Conservation (phyloP, 2,329 filamentous ascomycete species). For the Trichophyton equinum region DNA sequence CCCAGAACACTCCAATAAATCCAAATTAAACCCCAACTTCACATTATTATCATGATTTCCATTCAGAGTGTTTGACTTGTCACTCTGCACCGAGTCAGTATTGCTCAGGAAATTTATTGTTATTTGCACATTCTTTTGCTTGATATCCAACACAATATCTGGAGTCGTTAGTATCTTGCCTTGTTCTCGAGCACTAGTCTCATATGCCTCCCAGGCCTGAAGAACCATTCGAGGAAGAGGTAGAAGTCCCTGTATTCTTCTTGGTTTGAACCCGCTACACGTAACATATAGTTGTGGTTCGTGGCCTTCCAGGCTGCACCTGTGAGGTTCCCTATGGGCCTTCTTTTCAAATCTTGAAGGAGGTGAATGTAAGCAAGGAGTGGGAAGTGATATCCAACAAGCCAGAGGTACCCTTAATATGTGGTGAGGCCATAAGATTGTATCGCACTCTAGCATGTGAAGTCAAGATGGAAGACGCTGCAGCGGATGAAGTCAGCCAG, state of each 20-base stretch:
- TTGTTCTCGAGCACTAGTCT: background rate
- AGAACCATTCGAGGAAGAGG: background rate
- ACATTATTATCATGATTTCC: too few species aligned
- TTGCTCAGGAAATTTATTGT: background rate
- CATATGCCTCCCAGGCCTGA: background rate
- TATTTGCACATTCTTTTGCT: background rate
- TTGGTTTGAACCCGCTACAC: background rate
- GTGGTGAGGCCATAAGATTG: background rate
- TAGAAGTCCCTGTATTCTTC: background rate
- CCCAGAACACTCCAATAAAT: too few species aligned
- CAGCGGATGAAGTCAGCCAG: background rate
- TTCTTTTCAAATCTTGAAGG: background rate
- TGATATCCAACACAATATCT: background rate
- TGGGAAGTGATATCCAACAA: background rate
- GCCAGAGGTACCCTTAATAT: background rate
- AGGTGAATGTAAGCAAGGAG: background rate
- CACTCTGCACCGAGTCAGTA: background rate
- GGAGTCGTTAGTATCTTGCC: background rate
- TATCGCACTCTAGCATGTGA: background rate
- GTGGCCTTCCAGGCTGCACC: background rate
- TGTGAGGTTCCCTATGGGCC: background rate
- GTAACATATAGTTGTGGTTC: background rate
- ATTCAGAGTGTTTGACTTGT: too few species aligned
- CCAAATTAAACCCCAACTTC: too few species aligned
- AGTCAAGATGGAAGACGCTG: background rate